phyloP scores from a whole-genome alignment of 2,329 filamentous ascomycete species.

The Colletotrichum higginsianum region DNA sequence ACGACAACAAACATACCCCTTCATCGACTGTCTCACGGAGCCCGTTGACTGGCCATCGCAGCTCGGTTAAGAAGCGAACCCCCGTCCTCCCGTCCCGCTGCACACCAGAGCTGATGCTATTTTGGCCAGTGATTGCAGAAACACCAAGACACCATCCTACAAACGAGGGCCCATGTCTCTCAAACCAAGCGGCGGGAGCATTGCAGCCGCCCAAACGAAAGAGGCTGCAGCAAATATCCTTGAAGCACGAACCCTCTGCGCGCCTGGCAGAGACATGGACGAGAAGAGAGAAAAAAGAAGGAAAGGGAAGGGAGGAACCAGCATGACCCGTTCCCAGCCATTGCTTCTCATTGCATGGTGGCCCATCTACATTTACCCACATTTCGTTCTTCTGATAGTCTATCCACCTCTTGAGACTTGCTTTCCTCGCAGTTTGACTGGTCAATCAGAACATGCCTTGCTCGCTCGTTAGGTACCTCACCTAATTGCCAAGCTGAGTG shows the following conservation, averaged over 20 bases:
- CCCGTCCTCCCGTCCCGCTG: slow-evolving; percentile 23
- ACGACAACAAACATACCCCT: slow-evolving; percentile 7
- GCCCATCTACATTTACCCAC: neutral
- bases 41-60: slow-evolving; percentile 37
- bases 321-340: slow-evolving; percentile 24
- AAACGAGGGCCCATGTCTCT: slow-evolving; percentile 36
- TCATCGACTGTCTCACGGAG: slow-evolving; percentile 31
- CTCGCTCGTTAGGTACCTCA: no score
- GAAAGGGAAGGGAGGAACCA: slow-evolving; percentile 4
- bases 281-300: neutral
- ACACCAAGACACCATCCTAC: slow-evolving; percentile 35
- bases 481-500: no score
- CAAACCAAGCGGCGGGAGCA: slow-evolving; percentile 22
- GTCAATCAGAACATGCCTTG: slow-evolving; percentile 6
- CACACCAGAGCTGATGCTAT: slow-evolving; percentile 20
- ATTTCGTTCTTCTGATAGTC: slow-evolving; percentile 1
- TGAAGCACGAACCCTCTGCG: neutral
- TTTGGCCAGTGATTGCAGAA: slow-evolving; percentile 38
- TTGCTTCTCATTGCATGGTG: slow-evolving; percentile 2
- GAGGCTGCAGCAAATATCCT: slow-evolving; percentile 15
- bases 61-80: slow-evolving; percentile 24
- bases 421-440: slow-evolving; percentile 32
- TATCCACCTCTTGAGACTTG: slow-evolving; percentile 3
- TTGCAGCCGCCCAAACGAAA: slow-evolving; percentile 24
- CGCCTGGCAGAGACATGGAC: neutral